These are phyloP conservation scores for Saitozyma sp. DNA, from an alignment of 768 basidiomycete species.

Conservation along the genomic window DNA sequence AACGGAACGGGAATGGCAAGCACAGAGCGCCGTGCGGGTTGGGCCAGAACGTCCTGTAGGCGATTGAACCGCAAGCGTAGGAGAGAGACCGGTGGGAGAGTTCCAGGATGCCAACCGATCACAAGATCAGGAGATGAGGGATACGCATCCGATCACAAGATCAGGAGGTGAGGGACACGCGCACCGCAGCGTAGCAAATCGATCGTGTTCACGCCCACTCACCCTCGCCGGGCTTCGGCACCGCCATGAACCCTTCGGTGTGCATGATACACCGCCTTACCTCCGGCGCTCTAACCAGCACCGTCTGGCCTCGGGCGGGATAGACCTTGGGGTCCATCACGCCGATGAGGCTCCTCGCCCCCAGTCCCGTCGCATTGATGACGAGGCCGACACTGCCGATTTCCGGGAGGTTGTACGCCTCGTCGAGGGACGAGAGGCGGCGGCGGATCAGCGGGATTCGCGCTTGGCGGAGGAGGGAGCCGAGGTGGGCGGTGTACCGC, in stretches of 20 bases:
- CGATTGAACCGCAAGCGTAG: too few relatives aligned
- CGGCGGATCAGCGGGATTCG: slow-evolving; percentile 58
- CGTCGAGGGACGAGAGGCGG: slow-evolving; percentile 57
- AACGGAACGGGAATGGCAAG: too few relatives aligned
- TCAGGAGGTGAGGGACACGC: too few relatives aligned
- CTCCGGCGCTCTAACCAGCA: slow-evolving; percentile 67
- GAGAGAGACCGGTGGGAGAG: too few relatives aligned
- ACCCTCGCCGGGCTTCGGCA: slow-evolving; percentile 73
- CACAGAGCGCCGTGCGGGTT: too few relatives aligned
- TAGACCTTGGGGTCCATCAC: slow-evolving; percentile 73
- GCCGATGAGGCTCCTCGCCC: slow-evolving; percentile 71
- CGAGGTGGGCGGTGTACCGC: slow-evolving; percentile 60
- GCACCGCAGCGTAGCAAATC: too few relatives aligned
- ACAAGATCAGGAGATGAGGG: too few relatives aligned
- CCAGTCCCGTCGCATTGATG: slow-evolving; percentile 63
- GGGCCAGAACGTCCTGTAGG: too few relatives aligned
- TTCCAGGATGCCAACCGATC: too few relatives aligned
- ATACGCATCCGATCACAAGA: too few relatives aligned
- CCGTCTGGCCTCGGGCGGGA: slow-evolving; percentile 81
- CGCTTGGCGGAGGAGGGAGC: slow-evolving; percentile 52
- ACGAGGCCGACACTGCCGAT: slow-evolving; percentile 54
- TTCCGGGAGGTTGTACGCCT: slow-evolving; percentile 56
- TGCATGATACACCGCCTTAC: slow-evolving; percentile 55
- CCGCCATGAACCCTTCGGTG: slow-evolving; percentile 23
- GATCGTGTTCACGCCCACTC: slow-evolving; percentile 56